Conservation (phyloP, 1,139 yeast genomes). For the Kodamaea plutei region DNA sequence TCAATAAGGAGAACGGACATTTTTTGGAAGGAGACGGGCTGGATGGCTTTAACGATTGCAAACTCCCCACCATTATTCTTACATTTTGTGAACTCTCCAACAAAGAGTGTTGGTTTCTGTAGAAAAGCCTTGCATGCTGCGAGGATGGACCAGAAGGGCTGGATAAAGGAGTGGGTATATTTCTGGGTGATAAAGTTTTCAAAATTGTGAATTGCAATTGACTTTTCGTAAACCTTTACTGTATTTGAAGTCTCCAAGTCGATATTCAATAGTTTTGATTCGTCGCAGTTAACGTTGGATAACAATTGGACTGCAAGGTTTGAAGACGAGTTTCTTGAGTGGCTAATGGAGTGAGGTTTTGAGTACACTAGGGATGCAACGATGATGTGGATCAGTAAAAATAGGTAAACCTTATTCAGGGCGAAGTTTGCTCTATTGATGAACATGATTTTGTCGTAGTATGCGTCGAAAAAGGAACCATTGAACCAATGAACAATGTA, state of each 20-base stretch:
- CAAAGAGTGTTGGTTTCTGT: slow-evolving; percentile 34
- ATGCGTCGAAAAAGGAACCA: slow-evolving; percentile 11
- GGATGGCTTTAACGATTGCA: slow-evolving; percentile 2
- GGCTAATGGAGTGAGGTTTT: slow-evolving; percentile 11
- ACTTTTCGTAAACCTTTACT: slow-evolving; percentile 16
- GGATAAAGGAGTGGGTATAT: slow-evolving; percentile 27
- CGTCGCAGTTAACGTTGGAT: slow-evolving; percentile 14
- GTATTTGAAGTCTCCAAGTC: slow-evolving; percentile 9
- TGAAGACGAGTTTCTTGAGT: slow-evolving; percentile 1
- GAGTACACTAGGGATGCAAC: slow-evolving; percentile 27
- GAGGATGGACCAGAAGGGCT: slow-evolving; percentile 66
- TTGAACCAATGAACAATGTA: slow-evolving; percentile 19
- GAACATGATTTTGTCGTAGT: slow-evolving; percentile 10
- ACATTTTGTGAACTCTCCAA: slow-evolving; percentile 15
- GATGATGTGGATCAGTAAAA: slow-evolving; percentile 41
- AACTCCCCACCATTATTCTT: slow-evolving; percentile 19
- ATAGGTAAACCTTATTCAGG: slow-evolving; percentile 32
- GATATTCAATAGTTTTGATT: slow-evolving; percentile 12
- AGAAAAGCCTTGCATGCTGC: slow-evolving; percentile 59
- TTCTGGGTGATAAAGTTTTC: slow-evolving; percentile 45
- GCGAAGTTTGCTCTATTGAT: slow-evolving; percentile 12
- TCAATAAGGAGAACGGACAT: slow-evolving; percentile 29
- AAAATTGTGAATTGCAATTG: slow-evolving; percentile 53
- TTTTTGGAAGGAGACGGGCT: slow-evolving; percentile 9
- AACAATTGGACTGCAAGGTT: neutral